A percentile compares a stretch with the other conserved stretches of the same genome.
phyloP scores from a whole-genome alignment of 257 asterid genomes.

The Gynochthodes officinalis region DNA sequence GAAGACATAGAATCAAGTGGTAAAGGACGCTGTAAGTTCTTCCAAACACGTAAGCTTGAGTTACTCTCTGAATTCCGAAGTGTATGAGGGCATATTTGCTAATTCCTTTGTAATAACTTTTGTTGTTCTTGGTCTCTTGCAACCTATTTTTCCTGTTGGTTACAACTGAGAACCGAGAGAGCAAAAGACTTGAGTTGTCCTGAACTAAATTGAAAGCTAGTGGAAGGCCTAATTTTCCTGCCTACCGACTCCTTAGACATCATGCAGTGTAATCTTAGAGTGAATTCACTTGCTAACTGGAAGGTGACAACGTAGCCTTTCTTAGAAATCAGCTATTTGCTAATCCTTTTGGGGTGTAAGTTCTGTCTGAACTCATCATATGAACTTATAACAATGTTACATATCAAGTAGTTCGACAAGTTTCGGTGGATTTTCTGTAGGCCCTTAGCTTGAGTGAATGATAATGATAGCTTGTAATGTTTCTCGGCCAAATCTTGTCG shows the following conservation, averaged over 20 bases:
- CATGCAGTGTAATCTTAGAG: neutral
- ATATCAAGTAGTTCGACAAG: neutral
- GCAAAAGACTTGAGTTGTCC: neutral
- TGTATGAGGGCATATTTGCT: neutral
- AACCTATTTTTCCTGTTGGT: neutral
- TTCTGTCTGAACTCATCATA: neutral
- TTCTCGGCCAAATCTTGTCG: neutral
- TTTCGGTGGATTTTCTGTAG: too few species aligned
- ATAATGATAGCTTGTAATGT: neutral
- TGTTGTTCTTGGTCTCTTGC: neutral
- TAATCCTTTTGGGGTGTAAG: neutral
- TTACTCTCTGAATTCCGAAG: constrained; percentile 57
- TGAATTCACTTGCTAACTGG: neutral
- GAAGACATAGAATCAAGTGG: constrained; percentile 87
- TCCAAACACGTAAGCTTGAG: constrained; percentile 92
- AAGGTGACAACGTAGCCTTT: neutral
- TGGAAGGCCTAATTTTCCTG: neutral
- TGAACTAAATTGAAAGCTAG: neutral
- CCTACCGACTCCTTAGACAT: neutral
- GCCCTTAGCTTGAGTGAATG: neutral
- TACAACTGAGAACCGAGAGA: neutral
- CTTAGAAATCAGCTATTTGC: neutral
- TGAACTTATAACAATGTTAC: neutral
- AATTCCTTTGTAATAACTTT: neutral
- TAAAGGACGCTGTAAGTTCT: constrained; percentile 83